These are phyloP conservation scores for Solanum hybrid DNA, from an alignment of 305 asterid genomes.

Conservation along the genomic window DNA sequence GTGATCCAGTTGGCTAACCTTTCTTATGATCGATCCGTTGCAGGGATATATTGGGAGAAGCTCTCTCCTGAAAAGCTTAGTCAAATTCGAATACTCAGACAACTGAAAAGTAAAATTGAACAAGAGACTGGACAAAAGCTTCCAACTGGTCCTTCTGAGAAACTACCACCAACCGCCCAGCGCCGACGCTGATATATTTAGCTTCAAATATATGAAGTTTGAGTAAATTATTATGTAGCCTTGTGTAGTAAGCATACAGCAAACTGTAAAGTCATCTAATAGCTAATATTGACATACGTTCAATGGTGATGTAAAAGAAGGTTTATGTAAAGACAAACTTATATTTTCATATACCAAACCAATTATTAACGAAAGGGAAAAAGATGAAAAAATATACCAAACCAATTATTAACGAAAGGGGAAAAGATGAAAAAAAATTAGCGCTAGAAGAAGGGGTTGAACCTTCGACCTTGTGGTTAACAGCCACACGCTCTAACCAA, in stretches of 20 bases:
- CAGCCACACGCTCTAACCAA: constrained; percentile 33
- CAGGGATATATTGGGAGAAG: constrained; percentile 93
- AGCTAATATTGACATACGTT: background rate
- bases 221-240: background rate
- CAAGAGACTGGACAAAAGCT: constrained; percentile 68
- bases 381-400: background rate
- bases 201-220: background rate
- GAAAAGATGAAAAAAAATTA: background rate
- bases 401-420: background rate
- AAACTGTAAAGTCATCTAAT: background rate
- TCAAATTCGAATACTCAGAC: constrained; percentile 64
- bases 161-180: constrained; percentile 74
- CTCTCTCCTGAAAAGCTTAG: constrained; percentile 86
- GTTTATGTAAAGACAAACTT: background rate
- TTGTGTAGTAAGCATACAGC: background rate
- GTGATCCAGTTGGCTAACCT: background rate
- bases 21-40: constrained; percentile 2
- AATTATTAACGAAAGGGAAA: background rate
- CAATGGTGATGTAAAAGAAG: background rate
- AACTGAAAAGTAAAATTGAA: constrained; percentile 64
- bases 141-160: constrained; percentile 78
- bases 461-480: constrained; percentile 31
- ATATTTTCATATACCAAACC: background rate
- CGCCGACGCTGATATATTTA: constrained; percentile 19
- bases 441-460: constrained; percentile 22